A percentile compares a stretch with the other conserved stretches of the same genome.
Conservation (phyloP, 176 grass and related monocot genomes). For the Phoenix dactylifera region DNA sequence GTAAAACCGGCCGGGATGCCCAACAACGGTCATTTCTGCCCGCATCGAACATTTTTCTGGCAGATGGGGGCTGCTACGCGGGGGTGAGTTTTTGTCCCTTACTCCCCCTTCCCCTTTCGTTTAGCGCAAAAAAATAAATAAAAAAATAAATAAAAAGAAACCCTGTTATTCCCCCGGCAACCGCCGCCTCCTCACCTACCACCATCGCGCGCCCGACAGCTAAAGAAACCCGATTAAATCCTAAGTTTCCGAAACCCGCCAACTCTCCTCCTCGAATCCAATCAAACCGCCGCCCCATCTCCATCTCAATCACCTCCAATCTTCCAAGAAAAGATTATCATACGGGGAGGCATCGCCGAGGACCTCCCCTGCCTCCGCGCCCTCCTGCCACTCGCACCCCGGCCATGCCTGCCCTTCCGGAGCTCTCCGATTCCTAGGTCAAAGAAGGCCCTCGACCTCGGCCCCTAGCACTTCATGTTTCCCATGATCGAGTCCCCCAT, state of each 20-base stretch:
- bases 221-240: conserved; percentile 1
- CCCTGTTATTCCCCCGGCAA: background rate
- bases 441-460: conserved; percentile 95
- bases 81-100: no score
- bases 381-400: conserved; percentile 59
- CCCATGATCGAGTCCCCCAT: conserved; percentile 45
- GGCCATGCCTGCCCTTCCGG: conserved; percentile 59
- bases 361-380: conserved; percentile 71
- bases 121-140: no score
- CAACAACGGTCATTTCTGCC: no score
- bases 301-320: background rate
- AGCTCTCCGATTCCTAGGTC: conserved; percentile 50
- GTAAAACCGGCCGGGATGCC: no score
- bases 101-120: no score
- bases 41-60: no score
- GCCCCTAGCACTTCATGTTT: conserved; percentile 76
- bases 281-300: conserved; percentile 9
- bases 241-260: background rate
- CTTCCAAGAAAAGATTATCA: no score
- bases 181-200: background rate
- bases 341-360: conserved; percentile 77
- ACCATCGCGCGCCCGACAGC: background rate
- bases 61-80: no score
- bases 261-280: conserved; percentile 4
- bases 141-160: no score